Evolutionary conservation across 2,329 filamentous ascomycete genomes (phyloP), one percentile per base, ranked within the genome.

Genomic region (Mollisiaceae sp.): DNA sequence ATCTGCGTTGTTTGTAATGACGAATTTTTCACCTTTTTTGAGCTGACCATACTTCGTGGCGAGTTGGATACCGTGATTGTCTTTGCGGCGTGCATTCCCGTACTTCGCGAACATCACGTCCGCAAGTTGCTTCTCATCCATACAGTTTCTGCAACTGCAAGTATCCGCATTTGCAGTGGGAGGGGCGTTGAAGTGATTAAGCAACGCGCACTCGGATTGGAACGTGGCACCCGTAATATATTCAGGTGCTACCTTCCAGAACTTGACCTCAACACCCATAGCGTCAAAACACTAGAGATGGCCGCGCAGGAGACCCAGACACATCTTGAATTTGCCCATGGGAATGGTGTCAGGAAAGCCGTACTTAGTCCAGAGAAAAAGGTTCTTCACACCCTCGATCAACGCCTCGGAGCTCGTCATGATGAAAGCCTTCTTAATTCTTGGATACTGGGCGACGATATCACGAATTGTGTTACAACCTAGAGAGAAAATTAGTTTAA

Each of bases 231-330:
- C 56, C 12, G 38, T 43, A 27, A 59, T 45, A 22, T 6, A 45
- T 18, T 59, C 56, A 15, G 56, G 56, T 8, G 32, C 32, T 5
- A 59, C 56, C 18, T 59, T 59, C 56, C 56, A 59, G 22, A 59
- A 59, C 35, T 59, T 59, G n/a, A 59, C 38, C 38, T 59, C 56
- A 5, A 59, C 3, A 8, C 56, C 56, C 8, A 20, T 27, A 3
- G 36, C n/a, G 15, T 59, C 56, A 22, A 27, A 27, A 18, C 43
- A 6, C 14, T 38, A 22, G 22, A 59, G 36, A 59, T 59, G 56
- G n/a, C 18, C 36, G 20, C 56, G 56, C 18, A 59, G 18, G 12
- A 43, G 18, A 22, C 56, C 56, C 36, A 59, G 38, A 12, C 27
- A n/a, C 36, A 24, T 12, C 8, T 20, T 8, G 14, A 27, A 41